Evolutionary conservation across 192 early-diverging fungal genomes (phyloP), one percentile per base, ranked within the genome.

Genomic region (Phycomyces nitens): DNA sequence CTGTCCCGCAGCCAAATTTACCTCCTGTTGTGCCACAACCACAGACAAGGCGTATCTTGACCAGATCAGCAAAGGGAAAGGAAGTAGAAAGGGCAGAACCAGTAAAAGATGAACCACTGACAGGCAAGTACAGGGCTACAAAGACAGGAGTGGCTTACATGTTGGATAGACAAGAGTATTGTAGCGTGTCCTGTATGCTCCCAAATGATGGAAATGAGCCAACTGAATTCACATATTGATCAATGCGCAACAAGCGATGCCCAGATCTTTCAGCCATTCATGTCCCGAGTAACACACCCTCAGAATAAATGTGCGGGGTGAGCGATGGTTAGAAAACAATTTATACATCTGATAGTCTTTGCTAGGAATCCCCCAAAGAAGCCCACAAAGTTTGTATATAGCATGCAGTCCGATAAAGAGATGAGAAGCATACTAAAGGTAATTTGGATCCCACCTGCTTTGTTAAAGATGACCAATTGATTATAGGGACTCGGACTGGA

Each of bases 331-430:
- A 8, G 18, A 11, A 2, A 54, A 15, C 47, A 20, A 7, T 15
- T 42, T 10, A 38, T 39, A 23, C 22, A 40, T 24, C 4, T n/a
- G 24, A 27, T 41, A 43, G 9, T 29, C 18, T 22, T n/a, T 42
- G 16, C 6, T 50, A 40, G n/a, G 8, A 38, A 51, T 26, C 38
- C 14, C 39, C 40, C 53, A 12, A 47, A 69, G 3, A 81, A 78
- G 41, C 73, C 78, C n/a, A 62, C 62, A 34, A 77, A 75, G 38
- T 51, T 82, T 22, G 66, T 76, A 0, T 79, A 82, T 42, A 69
- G 69, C 26, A 61, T 82, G 24, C 43, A 77, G 18, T 71, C 68
- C 0, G 77, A 74, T 43, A 76, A 76, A 44, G 66, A 72, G 14
- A 59, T 81, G 16, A 43, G 72, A 23, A 66, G 71, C 23, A 69